phyloP scores from a whole-genome alignment of 768 basidiomycete genomes.

The Russula abietina region DNA sequence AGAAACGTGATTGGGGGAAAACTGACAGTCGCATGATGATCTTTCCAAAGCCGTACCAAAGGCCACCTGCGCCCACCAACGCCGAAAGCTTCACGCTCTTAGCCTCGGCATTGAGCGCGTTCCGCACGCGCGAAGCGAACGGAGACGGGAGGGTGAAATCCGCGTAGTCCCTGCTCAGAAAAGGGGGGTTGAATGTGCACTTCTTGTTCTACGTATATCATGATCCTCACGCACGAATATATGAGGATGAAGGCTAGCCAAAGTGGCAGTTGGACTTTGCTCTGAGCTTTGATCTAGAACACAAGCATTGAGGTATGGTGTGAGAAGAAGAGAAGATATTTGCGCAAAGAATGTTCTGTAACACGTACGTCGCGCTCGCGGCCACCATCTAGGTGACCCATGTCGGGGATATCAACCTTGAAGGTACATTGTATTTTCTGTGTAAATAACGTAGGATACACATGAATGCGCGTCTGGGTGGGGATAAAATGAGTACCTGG shows the following conservation, averaged over 20 bases:
- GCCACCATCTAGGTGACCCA: slow-evolving; percentile 88
- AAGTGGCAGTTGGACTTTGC: slow-evolving; percentile 78
- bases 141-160: slow-evolving; percentile 80
- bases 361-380: slow-evolving; percentile 65
- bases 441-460: background rate
- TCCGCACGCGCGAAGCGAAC: slow-evolving; percentile 69
- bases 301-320: background rate
- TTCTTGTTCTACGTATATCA: background rate
- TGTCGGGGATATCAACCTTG: slow-evolving; percentile 72
- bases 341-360: background rate
- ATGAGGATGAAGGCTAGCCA: slow-evolving; percentile 89
- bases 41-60: slow-evolving; percentile 92
- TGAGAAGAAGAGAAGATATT: background rate
- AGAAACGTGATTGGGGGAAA: background rate
- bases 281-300: slow-evolving; percentile 67
- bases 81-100: slow-evolving; percentile 75
- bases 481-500: slow-evolving; percentile 45
- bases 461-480: background rate
- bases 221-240: slow-evolving; percentile 51
- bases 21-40: slow-evolving; percentile 77
- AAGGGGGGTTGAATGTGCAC: background rate
- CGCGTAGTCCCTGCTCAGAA: slow-evolving; percentile 72
- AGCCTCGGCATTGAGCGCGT: slow-evolving; percentile 86
- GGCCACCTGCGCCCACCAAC: slow-evolving; percentile 79
- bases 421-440: slow-evolving; percentile 95